Evolutionary conservation across 2,329 filamentous ascomycete species (phyloP).

Genomic region (Emergomyces pasteurianus): DNA sequence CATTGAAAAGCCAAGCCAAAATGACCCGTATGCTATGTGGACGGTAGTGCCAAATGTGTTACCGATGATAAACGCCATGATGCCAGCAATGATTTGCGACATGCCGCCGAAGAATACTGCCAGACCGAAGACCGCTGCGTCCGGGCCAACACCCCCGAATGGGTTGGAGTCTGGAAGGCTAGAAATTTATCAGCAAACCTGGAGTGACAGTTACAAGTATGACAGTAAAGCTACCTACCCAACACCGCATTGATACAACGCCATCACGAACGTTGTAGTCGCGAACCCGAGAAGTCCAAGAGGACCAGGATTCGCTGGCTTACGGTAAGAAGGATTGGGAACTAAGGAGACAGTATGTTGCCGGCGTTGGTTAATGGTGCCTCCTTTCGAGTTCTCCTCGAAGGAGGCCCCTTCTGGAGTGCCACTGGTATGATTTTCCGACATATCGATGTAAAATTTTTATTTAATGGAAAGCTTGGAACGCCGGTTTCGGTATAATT

Average conservation of each 20-base stretch:
- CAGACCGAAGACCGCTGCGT: slow-evolving; percentile 18
- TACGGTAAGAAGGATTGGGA: slow-evolving; percentile 4
- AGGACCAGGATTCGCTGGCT: slow-evolving; percentile 45
- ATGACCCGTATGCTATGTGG: slow-evolving; percentile 49
- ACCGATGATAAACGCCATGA: slow-evolving; percentile 39
- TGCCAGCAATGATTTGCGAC: slow-evolving; percentile 17
- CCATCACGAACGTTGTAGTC: slow-evolving; percentile 52
- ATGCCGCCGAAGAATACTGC: slow-evolving; percentile 20
- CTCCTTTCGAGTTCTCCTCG: background rate
- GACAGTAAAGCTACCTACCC: slow-evolving; percentile 31
- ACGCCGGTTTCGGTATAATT: background rate
- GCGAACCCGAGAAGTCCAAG: slow-evolving; percentile 52
- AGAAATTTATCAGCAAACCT: background rate
- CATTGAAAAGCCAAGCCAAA: slow-evolving; percentile 51
- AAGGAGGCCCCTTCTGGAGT: background rate
- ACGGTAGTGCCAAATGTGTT: slow-evolving; percentile 53
- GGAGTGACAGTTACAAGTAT: background rate
- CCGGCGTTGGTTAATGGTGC: background rate
- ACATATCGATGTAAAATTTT: background rate
- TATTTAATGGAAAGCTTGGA: background rate
- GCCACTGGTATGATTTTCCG: background rate
- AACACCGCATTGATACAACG: slow-evolving; percentile 35
- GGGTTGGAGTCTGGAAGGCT: slow-evolving; percentile 18
- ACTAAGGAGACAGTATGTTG: slow-evolving; percentile 6
- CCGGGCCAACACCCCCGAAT: slow-evolving; percentile 12